Evolutionary conservation across 75 land plant genomes (phyloP).

Genomic region (Chamaecyparis obtusa): DNA sequence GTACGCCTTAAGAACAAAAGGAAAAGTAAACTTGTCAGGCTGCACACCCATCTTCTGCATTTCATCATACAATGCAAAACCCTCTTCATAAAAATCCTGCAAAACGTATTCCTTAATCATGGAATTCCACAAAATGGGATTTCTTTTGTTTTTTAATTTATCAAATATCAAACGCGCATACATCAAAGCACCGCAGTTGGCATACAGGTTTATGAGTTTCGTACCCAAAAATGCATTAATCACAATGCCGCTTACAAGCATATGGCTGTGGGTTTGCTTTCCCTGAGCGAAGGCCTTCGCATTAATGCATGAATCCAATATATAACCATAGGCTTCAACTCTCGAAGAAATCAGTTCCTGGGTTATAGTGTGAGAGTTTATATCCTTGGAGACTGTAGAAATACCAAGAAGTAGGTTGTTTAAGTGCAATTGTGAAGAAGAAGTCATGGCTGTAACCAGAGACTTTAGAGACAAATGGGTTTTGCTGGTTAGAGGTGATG

Average conservation of each 20-base stretch:
- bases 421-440: not conserved
- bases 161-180: slow-evolving; percentile 3
- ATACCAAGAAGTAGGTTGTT: not conserved
- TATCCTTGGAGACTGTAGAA: not conserved
- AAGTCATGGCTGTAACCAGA: not conserved
- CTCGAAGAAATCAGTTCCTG: not conserved
- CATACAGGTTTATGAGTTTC: not conserved
- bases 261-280: not conserved
- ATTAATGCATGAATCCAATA: not conserved
- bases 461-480: not conserved
- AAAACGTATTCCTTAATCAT: slow-evolving; percentile 6
- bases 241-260: not conserved
- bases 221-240: not conserved
- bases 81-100: not conserved
- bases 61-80: not conserved
- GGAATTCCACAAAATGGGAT: slow-evolving; percentile 9
- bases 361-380: not conserved
- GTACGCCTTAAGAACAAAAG: slow-evolving; percentile 11
- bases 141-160: not conserved
- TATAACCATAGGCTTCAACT: not conserved
- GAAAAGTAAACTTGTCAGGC: slow-evolving; percentile 10
- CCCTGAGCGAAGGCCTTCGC: not conserved
- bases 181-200: not conserved
- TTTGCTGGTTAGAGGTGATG: not conserved
- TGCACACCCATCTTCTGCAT: slow-evolving; percentile 6